Evolutionary conservation across 768 basidiomycete species (phyloP), one percentile per base, ranked within the genome.

Genomic region (Myochromella boudieri): DNA sequence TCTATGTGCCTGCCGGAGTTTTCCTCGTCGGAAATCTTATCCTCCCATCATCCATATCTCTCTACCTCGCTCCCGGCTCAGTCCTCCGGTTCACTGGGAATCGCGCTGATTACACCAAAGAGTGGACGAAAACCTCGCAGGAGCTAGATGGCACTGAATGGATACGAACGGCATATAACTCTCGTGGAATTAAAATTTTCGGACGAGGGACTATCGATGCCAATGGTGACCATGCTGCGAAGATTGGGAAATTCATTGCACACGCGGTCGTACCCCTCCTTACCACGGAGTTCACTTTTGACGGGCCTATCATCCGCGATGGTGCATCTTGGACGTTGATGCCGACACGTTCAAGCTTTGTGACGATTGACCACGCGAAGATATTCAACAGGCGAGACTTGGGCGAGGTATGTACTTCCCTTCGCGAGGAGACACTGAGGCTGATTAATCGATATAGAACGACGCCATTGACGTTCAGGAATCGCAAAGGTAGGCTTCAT

Each of bases 161-260:
- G 43, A 46, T 51, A 31, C 29, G 49, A 8, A 51, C 44, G n/a
- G 49, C 44, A 12, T 34, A 41, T 28, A 25, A 42, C 14, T 44
- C 49, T 12, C 37, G 42, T 28, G 32, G 27, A 15, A 46, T 51
- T 38, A 51, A 51, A 36, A 46, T 51, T 25, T 51, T 10, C 33
- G 44, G 49, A 10, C 38, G 44, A 7, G 49, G 49, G 12, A 51
- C 43, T 2, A 51, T 51, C 28, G 49, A 51, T 17, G 42, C 27
- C 1, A 31, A 33, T 21, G 44, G 49, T 25, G 28, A 40, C 7
- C 40, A 45, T 14, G 44, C 43, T 4, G 32, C 26, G 29, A 37
- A 46, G 34, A 46, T 24, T 5, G 44, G 44, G 3, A 51, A 51
- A 29, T 51, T 51, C 18, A 51, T 51, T 4, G 49, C 49, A 12